Percentiles rank a stretch among this genome's conserved stretches.
Evolutionary conservation across 1,139 yeast species (phyloP).

Genomic region (Kodamaea derodonti): DNA sequence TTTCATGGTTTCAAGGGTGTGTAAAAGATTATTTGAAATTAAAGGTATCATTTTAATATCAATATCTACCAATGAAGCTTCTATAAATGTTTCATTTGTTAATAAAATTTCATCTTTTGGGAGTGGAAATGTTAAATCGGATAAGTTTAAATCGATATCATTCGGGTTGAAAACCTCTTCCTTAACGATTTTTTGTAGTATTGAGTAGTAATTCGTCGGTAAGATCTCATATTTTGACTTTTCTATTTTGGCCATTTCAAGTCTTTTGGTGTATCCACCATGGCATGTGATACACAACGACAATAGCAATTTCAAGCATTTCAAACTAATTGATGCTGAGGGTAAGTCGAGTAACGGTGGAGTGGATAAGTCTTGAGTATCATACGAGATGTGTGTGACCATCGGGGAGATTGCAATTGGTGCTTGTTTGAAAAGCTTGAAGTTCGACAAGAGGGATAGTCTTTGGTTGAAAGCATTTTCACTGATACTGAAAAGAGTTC

Average conservation of each 20-base stretch:
- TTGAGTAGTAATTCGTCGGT: constrained; percentile 10
- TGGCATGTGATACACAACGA: constrained; percentile 36
- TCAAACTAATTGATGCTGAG: constrained; percentile 22
- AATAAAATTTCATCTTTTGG: constrained; percentile 11
- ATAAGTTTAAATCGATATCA: constrained; percentile 14
- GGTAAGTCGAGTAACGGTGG: constrained; percentile 33
- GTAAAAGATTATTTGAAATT: constrained; percentile 18
- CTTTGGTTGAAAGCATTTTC: constrained; percentile 43
- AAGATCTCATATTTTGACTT: constrained; percentile 12
- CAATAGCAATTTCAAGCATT: constrained; percentile 36
- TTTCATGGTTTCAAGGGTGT: constrained; percentile 25
- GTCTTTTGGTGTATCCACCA: constrained; percentile 45
- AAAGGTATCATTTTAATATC: constrained; percentile 35
- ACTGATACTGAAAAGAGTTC: constrained; percentile 46
- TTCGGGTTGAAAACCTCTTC: constrained; percentile 7
- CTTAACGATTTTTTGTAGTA: constrained; percentile 7
- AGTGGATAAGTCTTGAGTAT: constrained; percentile 28
- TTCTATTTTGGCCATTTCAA: constrained; percentile 41
- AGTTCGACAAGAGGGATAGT: constrained; percentile 40
- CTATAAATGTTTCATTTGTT: constrained; percentile 12
- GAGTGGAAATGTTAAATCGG: constrained; percentile 9
- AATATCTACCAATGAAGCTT: constrained; percentile 39
- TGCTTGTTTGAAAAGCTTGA: constrained; percentile 31
- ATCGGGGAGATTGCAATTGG: constrained; percentile 31
- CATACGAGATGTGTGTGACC: constrained; percentile 41